phyloP scores from a whole-genome alignment of 2,329 filamentous ascomycete species.

The Parastagonospora nodorum region DNA sequence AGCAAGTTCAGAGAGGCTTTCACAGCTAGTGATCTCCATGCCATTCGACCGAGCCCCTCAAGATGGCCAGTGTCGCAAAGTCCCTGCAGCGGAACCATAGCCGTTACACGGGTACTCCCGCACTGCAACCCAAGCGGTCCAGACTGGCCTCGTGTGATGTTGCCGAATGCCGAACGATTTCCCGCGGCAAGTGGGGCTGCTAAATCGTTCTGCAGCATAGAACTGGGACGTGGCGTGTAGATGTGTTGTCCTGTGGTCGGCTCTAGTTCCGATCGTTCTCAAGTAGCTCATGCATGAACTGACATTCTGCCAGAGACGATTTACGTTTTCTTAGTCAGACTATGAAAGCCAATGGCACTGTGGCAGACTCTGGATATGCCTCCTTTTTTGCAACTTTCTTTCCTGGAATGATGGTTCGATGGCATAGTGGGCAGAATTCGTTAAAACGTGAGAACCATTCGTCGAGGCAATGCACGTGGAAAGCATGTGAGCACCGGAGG shows the following conservation, averaged over 20 bases:
- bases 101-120: background rate
- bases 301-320: background rate
- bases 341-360: slow-evolving; percentile 28
- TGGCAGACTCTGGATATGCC: slow-evolving; percentile 7
- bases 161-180: background rate
- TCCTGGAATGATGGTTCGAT: slow-evolving; percentile 42
- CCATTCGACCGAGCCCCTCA: background rate
- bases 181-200: too few species aligned
- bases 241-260: background rate
- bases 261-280: background rate
- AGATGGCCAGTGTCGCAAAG: background rate
- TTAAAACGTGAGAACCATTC: slow-evolving; percentile 46
- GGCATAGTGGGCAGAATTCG: slow-evolving; percentile 47
- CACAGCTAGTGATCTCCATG: too few species aligned
- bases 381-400: slow-evolving; percentile 11
- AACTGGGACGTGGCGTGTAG: background rate
- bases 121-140: background rate
- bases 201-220: background rate
- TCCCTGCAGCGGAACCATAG: background rate
- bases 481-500: slow-evolving; percentile 43
- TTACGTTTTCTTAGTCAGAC: slow-evolving; percentile 23
- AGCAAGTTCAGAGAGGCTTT: too few species aligned
- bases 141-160: background rate
- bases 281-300: background rate
- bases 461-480: slow-evolving; percentile 45